Conservation (phyloP, 805 yeast species). For the Wickerhamiella spandovensis region DNA sequence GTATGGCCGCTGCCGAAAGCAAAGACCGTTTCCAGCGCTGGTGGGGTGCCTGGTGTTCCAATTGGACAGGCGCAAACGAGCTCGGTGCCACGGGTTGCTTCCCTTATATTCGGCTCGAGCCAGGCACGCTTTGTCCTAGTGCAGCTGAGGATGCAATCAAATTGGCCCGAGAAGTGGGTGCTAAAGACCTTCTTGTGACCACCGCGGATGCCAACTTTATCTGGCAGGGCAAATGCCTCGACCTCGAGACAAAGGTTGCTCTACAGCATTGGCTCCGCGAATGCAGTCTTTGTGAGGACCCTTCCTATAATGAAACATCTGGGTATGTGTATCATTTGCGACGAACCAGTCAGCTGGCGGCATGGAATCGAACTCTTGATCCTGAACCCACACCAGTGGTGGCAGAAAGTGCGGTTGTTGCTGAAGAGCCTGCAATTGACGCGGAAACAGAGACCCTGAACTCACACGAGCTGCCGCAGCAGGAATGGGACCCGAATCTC, state of each 20-base stretch:
- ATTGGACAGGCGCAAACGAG: neutral
- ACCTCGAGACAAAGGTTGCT: slow-evolving; percentile 4
- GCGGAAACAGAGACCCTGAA: neutral
- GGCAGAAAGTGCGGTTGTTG: neutral
- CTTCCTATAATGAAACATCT: neutral
- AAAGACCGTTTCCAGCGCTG: neutral
- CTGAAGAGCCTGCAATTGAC: neutral
- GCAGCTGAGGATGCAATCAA: slow-evolving; percentile 58
- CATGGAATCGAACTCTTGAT: neutral
- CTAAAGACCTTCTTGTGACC: slow-evolving; percentile 18
- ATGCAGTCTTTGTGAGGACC: neutral
- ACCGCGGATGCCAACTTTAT: slow-evolving; percentile 8
- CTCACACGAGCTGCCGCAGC: neutral
- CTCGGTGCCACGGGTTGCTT: slow-evolving; percentile 2
- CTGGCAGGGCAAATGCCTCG: slow-evolving; percentile 9
- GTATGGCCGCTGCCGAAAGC: neutral
- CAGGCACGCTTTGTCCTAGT: slow-evolving; percentile 51
- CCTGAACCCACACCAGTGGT: neutral
- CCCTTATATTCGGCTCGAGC: slow-evolving; percentile 10
- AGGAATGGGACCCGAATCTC: neutral
- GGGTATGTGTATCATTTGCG: neutral
- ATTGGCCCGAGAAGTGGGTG: slow-evolving; percentile 45
- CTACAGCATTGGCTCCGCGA: slow-evolving; percentile 13
- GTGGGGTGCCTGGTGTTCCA: slow-evolving; percentile 5
- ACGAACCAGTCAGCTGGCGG: neutral